Conservation (phyloP, 805 yeast genomes). For the Candida wancherniae region DNA sequence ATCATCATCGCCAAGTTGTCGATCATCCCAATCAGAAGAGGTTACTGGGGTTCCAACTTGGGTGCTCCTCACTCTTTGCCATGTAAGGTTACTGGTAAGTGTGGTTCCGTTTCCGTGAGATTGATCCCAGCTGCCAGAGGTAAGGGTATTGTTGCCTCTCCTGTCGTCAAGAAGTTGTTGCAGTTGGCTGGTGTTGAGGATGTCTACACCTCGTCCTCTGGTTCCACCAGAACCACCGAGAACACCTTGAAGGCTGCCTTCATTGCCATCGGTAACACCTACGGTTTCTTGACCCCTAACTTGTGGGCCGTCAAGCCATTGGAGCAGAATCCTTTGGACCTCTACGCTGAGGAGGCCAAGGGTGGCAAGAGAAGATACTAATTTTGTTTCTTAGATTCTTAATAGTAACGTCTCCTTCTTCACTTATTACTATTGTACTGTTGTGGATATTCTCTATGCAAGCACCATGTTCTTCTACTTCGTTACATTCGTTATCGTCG, state of each 20-base stretch:
- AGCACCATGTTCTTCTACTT: conserved; percentile 1
- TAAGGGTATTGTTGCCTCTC: conserved; percentile 99
- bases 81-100: conserved; percentile 98
- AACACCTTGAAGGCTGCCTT: conserved; percentile 99
- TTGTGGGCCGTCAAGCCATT: conserved; percentile 87
- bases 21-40: conserved; percentile 99
- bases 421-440: conserved; percentile 1
- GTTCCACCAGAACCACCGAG: conserved; percentile 99
- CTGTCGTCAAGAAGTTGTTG: conserved; percentile 97
- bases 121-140: conserved; percentile 99
- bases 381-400: conserved; percentile 11
- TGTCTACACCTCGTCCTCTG: conserved; percentile 97
- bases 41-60: conserved; percentile 99
- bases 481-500: background rate
- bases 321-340: conserved; percentile 90
- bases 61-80: conserved; percentile 99
- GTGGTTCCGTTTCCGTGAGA: conserved; percentile 99
- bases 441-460: background rate
- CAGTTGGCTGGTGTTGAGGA: conserved; percentile 99
- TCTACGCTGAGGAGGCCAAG: conserved; percentile 74
- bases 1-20: conserved; percentile 98
- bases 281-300: conserved; percentile 99
- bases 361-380: conserved; percentile 73
- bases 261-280: conserved; percentile 99
- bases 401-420: background rate